phyloP scores from a whole-genome alignment of 768 basidiomycete species.

The Phallus indusiatus region DNA sequence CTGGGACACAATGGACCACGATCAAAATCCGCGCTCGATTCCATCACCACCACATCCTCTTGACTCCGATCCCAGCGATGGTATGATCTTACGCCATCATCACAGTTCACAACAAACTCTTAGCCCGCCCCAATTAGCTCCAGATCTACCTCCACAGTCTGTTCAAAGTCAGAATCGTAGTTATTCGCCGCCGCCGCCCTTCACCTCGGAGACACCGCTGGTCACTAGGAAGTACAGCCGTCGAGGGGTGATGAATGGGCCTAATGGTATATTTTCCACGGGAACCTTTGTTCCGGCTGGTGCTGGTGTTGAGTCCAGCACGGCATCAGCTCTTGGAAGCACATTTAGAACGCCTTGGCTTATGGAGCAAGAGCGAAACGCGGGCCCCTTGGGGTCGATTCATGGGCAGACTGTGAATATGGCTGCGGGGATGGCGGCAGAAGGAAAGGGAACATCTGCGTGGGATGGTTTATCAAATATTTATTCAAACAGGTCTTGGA shows the following conservation, averaged over 20 bases:
- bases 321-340: not conserved
- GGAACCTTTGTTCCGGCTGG: not conserved
- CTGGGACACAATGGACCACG: not conserved
- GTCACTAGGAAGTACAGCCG: slow-evolving; percentile 4
- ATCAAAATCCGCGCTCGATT: not conserved
- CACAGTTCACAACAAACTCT: not conserved
- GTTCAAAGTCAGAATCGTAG: not conserved
- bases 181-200: not conserved
- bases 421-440: not conserved
- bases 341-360: not conserved
- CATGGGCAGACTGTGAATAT: not conserved
- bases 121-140: not conserved
- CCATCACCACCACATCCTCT: not conserved
- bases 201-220: slow-evolving; percentile 1
- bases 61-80: not conserved
- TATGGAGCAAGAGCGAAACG: not conserved
- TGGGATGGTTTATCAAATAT: not conserved
- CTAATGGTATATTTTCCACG: not conserved
- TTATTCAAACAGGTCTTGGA: not conserved
- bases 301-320: not conserved
- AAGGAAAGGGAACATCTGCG: not conserved
- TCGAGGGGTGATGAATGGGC: not conserved
- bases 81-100: not conserved
- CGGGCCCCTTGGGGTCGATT: not conserved
- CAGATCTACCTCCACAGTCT: not conserved